phyloP scores from a whole-genome alignment of 352 stramenopile genomes.

The Phytophthora aleatoria region DNA sequence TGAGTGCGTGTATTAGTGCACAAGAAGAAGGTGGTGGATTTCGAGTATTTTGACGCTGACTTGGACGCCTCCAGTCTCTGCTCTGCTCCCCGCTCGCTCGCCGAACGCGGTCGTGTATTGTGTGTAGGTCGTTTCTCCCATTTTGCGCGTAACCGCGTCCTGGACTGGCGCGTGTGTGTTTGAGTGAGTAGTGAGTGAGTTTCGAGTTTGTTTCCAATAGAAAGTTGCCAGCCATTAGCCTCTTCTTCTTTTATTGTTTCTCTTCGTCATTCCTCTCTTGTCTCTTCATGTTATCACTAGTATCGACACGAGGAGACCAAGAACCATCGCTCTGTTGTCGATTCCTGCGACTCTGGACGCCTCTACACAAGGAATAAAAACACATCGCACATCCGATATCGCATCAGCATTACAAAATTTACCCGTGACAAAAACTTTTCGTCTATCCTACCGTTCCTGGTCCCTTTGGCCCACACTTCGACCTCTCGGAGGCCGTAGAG shows the following conservation, averaged over 20 bases:
- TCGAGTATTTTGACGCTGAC: conserved; percentile 42
- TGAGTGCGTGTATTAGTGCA: conserved; percentile 42
- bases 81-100: conserved; percentile 22
- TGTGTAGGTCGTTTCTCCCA: conserved; percentile 27
- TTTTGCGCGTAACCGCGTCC: conserved; percentile 27
- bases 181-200: conserved; percentile 42
- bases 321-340: neutral
- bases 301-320: conserved; percentile 3
- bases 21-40: conserved; percentile 34
- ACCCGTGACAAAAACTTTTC: neutral
- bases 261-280: neutral
- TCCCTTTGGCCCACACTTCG: conserved; percentile 68
- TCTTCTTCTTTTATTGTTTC: conserved; percentile 17
- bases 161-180: conserved; percentile 26
- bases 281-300: conserved; percentile 1
- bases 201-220: conserved; percentile 47
- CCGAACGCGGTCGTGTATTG: conserved; percentile 34
- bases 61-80: conserved; percentile 25
- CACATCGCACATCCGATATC: conserved; percentile 15
- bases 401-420: conserved; percentile 15
- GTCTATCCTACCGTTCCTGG: conserved; percentile 43
- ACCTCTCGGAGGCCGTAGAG: conserved; percentile 84
- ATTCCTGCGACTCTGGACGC: conserved; percentile 6
- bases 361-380: conserved; percentile 8
- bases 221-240: conserved; percentile 29